A percentile compares a stretch with the other conserved stretches of the same genome.
phyloP scores from a whole-genome alignment of 2,329 filamentous ascomycete species.

The Trichocomaceae sp. region DNA sequence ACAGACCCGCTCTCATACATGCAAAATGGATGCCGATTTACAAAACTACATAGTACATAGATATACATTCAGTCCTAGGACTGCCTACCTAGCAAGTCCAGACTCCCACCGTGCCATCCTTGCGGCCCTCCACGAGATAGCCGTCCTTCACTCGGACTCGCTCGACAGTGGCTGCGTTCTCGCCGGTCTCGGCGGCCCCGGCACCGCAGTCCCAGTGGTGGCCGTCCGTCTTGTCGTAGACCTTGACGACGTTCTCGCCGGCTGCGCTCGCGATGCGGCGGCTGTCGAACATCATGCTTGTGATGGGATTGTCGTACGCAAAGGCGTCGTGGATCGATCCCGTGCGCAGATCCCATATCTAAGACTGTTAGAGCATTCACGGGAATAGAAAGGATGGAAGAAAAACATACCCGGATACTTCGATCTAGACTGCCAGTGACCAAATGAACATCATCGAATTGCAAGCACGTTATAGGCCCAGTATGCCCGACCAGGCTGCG shows the following conservation, averaged over 20 bases:
- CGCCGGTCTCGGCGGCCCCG: conserved; percentile 60
- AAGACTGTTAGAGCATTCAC: conserved; percentile 3
- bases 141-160: conserved; percentile 86
- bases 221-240: conserved; percentile 96
- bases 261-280: conserved; percentile 85
- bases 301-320: conserved; percentile 86
- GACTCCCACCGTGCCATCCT: conserved; percentile 79
- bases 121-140: conserved; percentile 83
- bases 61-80: neutral
- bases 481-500: conserved; percentile 93
- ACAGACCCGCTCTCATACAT: neutral
- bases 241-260: conserved; percentile 88
- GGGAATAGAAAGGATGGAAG: neutral
- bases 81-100: conserved; percentile 62
- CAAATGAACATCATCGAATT: conserved; percentile 92
- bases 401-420: conserved; percentile 73
- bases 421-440: conserved; percentile 89
- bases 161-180: conserved; percentile 66
- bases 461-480: conserved; percentile 83
- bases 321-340: conserved; percentile 94
- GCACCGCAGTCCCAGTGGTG: conserved; percentile 95
- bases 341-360: conserved; percentile 98
- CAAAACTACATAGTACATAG: too few species aligned
- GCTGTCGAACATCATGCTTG: conserved; percentile 94
- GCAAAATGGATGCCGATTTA: too few species aligned